Evolutionary conservation across 176 grass and related monocot species (phyloP), one percentile per base, ranked within the genome.

Genomic region (Carex myosuroides): DNA sequence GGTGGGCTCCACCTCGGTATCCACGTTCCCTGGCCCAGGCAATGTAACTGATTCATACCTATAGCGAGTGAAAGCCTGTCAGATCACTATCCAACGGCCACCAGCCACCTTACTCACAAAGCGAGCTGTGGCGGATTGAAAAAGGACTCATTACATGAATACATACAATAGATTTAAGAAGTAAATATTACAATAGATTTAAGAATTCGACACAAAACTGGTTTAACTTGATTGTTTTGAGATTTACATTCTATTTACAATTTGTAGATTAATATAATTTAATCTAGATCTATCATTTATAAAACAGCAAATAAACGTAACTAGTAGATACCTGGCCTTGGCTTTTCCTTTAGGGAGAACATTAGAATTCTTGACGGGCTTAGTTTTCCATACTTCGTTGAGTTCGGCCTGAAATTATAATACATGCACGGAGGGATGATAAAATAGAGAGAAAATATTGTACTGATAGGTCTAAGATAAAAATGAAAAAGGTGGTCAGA

Each of bases 11-110:
- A 89, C 20, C 46, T 90, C 92, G 87, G 87, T 85, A 48, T 94
- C 88, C 58, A 81, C 79, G 58, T 30, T 58, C 85, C 87, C 75
- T 87, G 80, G 61, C 39, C 32, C 4, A 39, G 92, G 91, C 39
- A 98, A 80, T 67, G 95, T 97, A 52, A 98, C 92, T 60, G 95
- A 74, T 88, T 98, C 95, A 22, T 90, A 93, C 88, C 95, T 98
- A 82, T 69, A 92, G 0, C 13, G n/a, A 17, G 22, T 87, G 13
- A 12, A 35, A 86, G 85, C n/a, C 79, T 42, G 75, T 80, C 57
- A 58, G 70, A 84, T 83, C 65, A 85, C 35, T 37, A 85, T 82
- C 42, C 6, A 57, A 83, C 63, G 4, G 62, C 16, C 3, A 56
- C 6, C 63, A 3, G 62, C 16, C 3, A 56, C 6, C 20, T 18